Evolutionary conservation across 2,329 filamentous ascomycete genomes (phyloP), one percentile per base, ranked within the genome.

Genomic region (Mycosphaerelloides madeirae): DNA sequence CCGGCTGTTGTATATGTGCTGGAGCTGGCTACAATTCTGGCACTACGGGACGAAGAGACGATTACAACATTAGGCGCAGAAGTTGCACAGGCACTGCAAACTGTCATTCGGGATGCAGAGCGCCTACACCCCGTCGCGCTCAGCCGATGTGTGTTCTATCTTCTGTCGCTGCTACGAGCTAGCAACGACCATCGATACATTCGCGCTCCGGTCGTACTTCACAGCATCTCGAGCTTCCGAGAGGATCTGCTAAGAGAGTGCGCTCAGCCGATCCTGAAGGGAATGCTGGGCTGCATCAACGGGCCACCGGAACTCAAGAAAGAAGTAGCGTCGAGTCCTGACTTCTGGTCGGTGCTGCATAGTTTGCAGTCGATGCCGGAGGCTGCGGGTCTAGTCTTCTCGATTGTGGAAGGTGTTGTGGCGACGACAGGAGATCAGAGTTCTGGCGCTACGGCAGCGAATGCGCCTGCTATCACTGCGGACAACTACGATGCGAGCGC

Each of bases 401-500:
- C 85, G 43, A 85, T 97, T n/a, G 74, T 96, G 0, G 85, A 93
- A 60, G 81, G 79, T 43, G 81, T 90, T 19, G 22, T 25, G 6
- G 22, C 22, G 9, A 25, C 22, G 9, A 25, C 22, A 25, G 22
- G 9, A 9, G 22, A 9, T 25, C 6, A 25, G 9, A 25, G 6
- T 25, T 6, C 22, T n/a, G n/a, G n/a, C n/a, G 81, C 88, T 2
- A 43, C 42, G 19, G 84, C 84, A 12, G 76, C 76, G 3, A 76
- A 80, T n/a, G 84, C 84, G 14, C 83, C 86, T 12, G 85, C 90
- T 5, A 86, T 98, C 39, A 91, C 89, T 48, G 87, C 90, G 18
- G 93, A 97, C 62, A 98, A 98, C 57, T 98, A 97, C 59, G 89
- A 96, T 62, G 83, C 87, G 16, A 85, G 87, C 3, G 83, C 98